Evolutionary conservation across 2,329 filamentous ascomycete genomes (phyloP), one percentile per base, ranked within the genome.

Genomic region (Fusarium coicis): DNA sequence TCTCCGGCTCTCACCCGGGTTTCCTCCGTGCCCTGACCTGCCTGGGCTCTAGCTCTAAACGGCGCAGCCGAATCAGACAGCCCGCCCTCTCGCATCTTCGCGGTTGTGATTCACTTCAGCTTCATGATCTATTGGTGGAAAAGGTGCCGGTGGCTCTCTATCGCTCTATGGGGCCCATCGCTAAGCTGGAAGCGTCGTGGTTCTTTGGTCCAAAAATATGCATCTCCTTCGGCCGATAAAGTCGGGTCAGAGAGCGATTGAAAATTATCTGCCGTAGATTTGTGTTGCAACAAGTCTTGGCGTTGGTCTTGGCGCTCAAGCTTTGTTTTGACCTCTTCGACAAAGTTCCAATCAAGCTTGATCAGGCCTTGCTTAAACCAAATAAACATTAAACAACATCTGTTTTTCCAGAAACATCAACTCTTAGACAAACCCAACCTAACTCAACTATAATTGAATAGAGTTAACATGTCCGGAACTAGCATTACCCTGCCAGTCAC

Each of bases 311-410:
- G 74, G 74, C 74, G 46, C 60, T 40, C 40, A 66, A 69, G 70
- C 73, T 69, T 76, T 76, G 74, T 76, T 76, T 76, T 59, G 56
- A 76, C 71, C 56, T 66, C 74, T 63, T 66, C 56, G 47, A 59
- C 39, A 50, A 49, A 44, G 58, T 50, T 73, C 74, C 55, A 50
- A 63, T 52, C 30, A 56, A 71, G 28, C 15, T 49, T 56, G 15
- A 52, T 8, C 30, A 36, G 18, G 26, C 39, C 32, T 36, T 40
- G 23, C 16, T 28, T 40, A 11, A 36, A 19, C n/a, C 23, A 21
- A 18, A 32, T 23, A 28, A 49, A 46, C 54, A 18, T 19, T 23
- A 28, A 49, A 46, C 54, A 43, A 26, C 16, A 19, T 28, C 23
- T 47, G 30, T 47, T 49, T 57, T 57, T 30, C 19, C 19, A 50